A percentile compares a stretch with the other conserved stretches of the same genome.
Conservation (phyloP, 2,329 filamentous ascomycete species). For the Blastomyces gilchristii region DNA sequence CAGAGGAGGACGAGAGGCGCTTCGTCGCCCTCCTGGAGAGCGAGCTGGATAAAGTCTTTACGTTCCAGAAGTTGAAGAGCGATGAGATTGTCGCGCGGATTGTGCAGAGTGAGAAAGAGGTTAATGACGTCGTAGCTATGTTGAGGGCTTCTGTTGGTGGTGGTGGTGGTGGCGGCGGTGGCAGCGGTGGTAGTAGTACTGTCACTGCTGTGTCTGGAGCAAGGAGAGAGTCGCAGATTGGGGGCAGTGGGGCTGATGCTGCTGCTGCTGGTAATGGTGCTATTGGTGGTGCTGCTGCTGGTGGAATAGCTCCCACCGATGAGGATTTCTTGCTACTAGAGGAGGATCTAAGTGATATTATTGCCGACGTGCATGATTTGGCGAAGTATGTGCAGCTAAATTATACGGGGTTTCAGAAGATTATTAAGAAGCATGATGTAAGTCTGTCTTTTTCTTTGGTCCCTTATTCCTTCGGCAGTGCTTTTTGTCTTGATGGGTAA, state of each 20-base stretch:
- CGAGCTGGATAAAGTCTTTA: slow-evolving; percentile 95
- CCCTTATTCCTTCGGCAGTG: background rate
- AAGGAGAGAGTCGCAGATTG: background rate
- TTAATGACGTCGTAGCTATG: slow-evolving; percentile 72
- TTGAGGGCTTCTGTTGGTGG: slow-evolving; percentile 39
- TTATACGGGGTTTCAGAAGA: slow-evolving; percentile 99
- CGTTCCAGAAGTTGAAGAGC: slow-evolving; percentile 93
- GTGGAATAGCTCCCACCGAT: slow-evolving; percentile 49
- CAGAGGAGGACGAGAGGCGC: slow-evolving; percentile 77
- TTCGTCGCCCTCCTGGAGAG: slow-evolving; percentile 81
- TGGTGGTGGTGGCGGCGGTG: background rate
- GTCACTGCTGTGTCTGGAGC: background rate
- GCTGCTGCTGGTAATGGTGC: background rate
- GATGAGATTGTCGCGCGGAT: slow-evolving; percentile 92
- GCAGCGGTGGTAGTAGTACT: background rate
- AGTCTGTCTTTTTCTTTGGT: slow-evolving; percentile 25
- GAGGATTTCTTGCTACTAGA: slow-evolving; percentile 92
- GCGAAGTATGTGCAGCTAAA: slow-evolving; percentile 98
- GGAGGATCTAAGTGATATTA: slow-evolving; percentile 92
- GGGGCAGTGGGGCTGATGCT: background rate
- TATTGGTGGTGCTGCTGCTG: background rate
- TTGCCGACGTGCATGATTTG: slow-evolving; percentile 94
- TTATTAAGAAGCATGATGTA: slow-evolving; percentile 99
- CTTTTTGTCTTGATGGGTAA: background rate
- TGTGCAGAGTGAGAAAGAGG: slow-evolving; percentile 75